A percentile compares a stretch with the other conserved stretches of the same genome.
Evolutionary conservation across 164 flowering plant genomes (phyloP).

Genomic region (Cinnamomum micranthum): DNA sequence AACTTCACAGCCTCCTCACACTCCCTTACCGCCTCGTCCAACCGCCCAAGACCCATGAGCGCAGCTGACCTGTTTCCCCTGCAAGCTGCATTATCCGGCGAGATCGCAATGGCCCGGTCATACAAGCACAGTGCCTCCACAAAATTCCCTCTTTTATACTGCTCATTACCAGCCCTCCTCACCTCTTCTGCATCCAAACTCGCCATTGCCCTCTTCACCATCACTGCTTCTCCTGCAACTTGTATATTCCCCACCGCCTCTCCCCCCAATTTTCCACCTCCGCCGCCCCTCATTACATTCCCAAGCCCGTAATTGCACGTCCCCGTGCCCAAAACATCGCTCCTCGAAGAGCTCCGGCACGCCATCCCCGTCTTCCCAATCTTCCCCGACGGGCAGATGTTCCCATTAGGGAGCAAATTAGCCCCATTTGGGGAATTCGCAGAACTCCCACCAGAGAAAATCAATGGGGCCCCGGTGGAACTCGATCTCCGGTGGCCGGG

Average conservation of each 20-base stretch:
- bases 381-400: slow-evolving; percentile 67
- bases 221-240: slow-evolving; percentile 20
- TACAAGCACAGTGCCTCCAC: slow-evolving; percentile 74
- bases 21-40: slow-evolving; percentile 74
- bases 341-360: slow-evolving; percentile 18
- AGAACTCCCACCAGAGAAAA: slow-evolving; percentile 31
- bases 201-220: slow-evolving; percentile 22
- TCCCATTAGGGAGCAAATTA: slow-evolving; percentile 44
- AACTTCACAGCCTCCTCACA: slow-evolving; percentile 82
- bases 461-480: slow-evolving; percentile 49
- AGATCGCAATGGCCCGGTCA: slow-evolving; percentile 69
- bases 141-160: slow-evolving; percentile 70
- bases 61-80: slow-evolving; percentile 83
- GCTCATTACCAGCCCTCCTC: slow-evolving; percentile 72
- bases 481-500: slow-evolving; percentile 49
- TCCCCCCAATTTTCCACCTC: slow-evolving; percentile 17
- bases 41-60: slow-evolving; percentile 61
- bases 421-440: slow-evolving; percentile 24
- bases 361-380: slow-evolving; percentile 40
- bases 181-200: slow-evolving; percentile 64
- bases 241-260: slow-evolving; percentile 15
- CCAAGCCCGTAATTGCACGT: slow-evolving; percentile 82
- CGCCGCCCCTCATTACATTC: slow-evolving; percentile 60
- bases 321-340: slow-evolving; percentile 66
- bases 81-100: slow-evolving; percentile 69